Evolutionary conservation across 768 basidiomycete genomes (phyloP).

Genomic region (Leccinum sublutescens): DNA sequence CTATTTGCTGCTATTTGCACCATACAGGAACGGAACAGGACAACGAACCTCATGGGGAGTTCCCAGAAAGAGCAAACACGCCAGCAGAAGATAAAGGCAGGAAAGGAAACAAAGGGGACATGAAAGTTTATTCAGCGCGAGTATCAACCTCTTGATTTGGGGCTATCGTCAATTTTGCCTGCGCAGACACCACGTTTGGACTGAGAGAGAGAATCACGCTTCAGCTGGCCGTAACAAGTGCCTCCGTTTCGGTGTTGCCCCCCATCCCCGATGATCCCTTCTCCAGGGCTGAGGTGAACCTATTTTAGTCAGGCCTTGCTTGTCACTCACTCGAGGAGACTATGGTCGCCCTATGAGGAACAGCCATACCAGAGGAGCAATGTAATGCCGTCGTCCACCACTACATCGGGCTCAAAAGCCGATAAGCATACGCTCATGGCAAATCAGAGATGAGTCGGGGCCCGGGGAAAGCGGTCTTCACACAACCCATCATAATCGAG

Average conservation of each 20-base stretch:
- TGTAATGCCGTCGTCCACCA: background rate
- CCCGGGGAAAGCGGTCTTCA: background rate
- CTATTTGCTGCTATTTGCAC: constrained; percentile 2
- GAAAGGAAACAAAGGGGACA: background rate
- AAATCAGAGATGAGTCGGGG: background rate
- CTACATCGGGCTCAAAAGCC: too few relatives aligned
- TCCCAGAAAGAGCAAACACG: too few relatives aligned
- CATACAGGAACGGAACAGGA: background rate
- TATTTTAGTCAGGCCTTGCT: background rate
- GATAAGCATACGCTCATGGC: background rate
- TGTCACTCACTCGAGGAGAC: background rate
- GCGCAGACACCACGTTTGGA: background rate
- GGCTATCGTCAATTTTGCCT: background rate
- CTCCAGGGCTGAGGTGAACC: background rate
- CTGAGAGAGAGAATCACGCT: background rate
- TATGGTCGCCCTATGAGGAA: background rate
- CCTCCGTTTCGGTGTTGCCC: too few relatives aligned
- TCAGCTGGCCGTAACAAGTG: background rate
- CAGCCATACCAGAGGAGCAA: too few relatives aligned
- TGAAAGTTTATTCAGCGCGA: background rate
- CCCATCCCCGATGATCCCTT: too few relatives aligned
- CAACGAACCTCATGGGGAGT: background rate
- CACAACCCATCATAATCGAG: background rate
- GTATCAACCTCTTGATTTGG: background rate
- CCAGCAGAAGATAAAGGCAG: too few relatives aligned